These are phyloP conservation scores for Metschnikowia lachancei DNA, from an alignment of 805 yeast species.

Conservation along the genomic window DNA sequence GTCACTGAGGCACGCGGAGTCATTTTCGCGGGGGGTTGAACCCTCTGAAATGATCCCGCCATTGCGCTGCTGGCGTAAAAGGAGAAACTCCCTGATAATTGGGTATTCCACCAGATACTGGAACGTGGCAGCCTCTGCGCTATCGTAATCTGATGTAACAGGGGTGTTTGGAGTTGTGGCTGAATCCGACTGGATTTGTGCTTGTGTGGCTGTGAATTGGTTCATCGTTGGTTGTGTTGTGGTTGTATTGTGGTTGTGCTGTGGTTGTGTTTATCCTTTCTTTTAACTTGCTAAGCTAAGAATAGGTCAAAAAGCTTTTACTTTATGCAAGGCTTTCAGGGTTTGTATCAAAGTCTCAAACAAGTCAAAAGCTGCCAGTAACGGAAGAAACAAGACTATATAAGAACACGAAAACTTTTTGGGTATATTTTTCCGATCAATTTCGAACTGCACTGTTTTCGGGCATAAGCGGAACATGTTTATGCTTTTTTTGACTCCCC, in stretches of 20 bases:
- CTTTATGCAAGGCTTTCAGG: too few species aligned
- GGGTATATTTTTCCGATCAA: not conserved
- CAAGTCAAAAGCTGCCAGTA: too few species aligned
- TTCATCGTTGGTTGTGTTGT: too few species aligned
- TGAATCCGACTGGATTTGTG: too few species aligned
- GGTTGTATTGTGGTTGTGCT: too few species aligned
- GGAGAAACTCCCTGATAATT: conserved; percentile 6
- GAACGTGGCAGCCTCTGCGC: not conserved
- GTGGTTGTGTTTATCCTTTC: too few species aligned
- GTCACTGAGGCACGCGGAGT: not conserved
- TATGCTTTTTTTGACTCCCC: not conserved
- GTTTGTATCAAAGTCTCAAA: too few species aligned
- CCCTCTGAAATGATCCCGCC: not conserved
- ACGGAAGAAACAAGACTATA: too few species aligned
- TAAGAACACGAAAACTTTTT: too few species aligned
- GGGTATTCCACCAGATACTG: not conserved
- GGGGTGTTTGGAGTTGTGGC: not conserved
- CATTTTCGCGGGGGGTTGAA: not conserved
- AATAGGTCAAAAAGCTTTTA: too few species aligned
- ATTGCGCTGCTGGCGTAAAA: not conserved
- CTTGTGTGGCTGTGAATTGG: too few species aligned
- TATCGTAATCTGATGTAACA: not conserved
- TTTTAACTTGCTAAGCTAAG: too few species aligned
- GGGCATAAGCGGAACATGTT: not conserved
- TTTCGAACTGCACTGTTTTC: not conserved